Conservation (phyloP, 2,329 filamentous ascomycete species). For the Colletotrichum phormii region DNA sequence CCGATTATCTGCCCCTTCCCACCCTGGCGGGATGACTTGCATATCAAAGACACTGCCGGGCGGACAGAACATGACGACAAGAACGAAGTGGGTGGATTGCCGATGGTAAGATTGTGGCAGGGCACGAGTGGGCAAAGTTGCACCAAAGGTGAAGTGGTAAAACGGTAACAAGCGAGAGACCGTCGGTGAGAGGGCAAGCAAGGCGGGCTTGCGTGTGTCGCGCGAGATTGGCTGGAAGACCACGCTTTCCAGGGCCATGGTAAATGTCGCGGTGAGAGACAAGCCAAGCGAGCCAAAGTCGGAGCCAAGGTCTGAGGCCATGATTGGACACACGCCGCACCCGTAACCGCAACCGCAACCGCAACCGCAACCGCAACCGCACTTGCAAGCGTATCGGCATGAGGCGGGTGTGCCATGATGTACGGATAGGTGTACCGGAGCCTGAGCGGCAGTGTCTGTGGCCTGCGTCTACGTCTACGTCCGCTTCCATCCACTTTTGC, state of each 20-base stretch:
- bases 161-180: constrained; percentile 29
- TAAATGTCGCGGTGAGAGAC: constrained; percentile 7
- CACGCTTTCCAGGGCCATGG: constrained; percentile 30
- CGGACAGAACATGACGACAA: not conserved
- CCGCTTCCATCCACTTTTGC: not conserved
- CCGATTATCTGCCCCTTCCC: not conserved
- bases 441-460: not conserved
- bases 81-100: not conserved
- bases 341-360: not conserved
- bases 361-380: not conserved
- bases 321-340: not conserved
- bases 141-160: constrained; percentile 27
- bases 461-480: not conserved
- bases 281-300: not conserved
- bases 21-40: constrained; percentile 29
- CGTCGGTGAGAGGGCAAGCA: not conserved
- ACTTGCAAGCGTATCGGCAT: not conserved
- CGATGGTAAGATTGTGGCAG: not conserved
- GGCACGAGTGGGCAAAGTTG: constrained; percentile 2
- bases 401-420: not conserved
- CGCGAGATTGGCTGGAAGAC: constrained; percentile 20
- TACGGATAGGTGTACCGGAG: not conserved
- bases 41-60: constrained; percentile 7
- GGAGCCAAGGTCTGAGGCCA: not conserved
- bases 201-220: constrained; percentile 8